These are phyloP conservation scores for Teratosphaeria destructans DNA, from an alignment of 2,329 filamentous ascomycete genomes.

Conservation along the genomic window DNA sequence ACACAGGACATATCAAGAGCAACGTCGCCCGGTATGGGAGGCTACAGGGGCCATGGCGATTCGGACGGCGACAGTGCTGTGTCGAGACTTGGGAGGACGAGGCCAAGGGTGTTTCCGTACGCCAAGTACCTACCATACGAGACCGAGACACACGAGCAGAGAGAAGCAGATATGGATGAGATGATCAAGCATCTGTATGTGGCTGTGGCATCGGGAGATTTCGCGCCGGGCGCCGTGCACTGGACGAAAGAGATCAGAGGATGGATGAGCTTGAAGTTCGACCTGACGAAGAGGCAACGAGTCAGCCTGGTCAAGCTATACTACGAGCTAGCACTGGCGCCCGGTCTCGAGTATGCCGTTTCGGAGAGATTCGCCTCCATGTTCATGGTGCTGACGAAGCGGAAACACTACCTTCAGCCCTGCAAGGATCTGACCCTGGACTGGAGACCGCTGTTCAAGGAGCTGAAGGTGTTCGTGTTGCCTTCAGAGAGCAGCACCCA, in stretches of 20 bases:
- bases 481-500: slow-evolving; percentile 67
- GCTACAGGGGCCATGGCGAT: slow-evolving; percentile 27
- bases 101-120: slow-evolving; percentile 86
- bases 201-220: slow-evolving; percentile 82
- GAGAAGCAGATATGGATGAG: slow-evolving; percentile 68
- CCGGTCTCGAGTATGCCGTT: slow-evolving; percentile 70
- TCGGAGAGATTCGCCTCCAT: slow-evolving; percentile 91
- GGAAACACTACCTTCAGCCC: slow-evolving; percentile 89
- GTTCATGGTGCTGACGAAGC: slow-evolving; percentile 94
- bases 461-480: slow-evolving; percentile 81
- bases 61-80: slow-evolving; percentile 25
- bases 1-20: slow-evolving; percentile 69
- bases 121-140: slow-evolving; percentile 80
- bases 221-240: slow-evolving; percentile 83
- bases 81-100: slow-evolving; percentile 55
- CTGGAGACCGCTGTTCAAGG: slow-evolving; percentile 86
- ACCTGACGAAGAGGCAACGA: slow-evolving; percentile 75
- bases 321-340: slow-evolving; percentile 85
- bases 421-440: slow-evolving; percentile 83
- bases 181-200: slow-evolving; percentile 93
- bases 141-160: slow-evolving; percentile 68
- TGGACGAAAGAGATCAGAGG: slow-evolving; percentile 94
- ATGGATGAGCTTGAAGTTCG: slow-evolving; percentile 95
- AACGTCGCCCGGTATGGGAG: slow-evolving; percentile 65
- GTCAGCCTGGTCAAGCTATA: slow-evolving; percentile 81